Percentiles rank a stretch among this genome's conserved stretches.
Evolutionary conservation across 179 eudicot genomes (phyloP).

Genomic region (Actinidia arguta): DNA sequence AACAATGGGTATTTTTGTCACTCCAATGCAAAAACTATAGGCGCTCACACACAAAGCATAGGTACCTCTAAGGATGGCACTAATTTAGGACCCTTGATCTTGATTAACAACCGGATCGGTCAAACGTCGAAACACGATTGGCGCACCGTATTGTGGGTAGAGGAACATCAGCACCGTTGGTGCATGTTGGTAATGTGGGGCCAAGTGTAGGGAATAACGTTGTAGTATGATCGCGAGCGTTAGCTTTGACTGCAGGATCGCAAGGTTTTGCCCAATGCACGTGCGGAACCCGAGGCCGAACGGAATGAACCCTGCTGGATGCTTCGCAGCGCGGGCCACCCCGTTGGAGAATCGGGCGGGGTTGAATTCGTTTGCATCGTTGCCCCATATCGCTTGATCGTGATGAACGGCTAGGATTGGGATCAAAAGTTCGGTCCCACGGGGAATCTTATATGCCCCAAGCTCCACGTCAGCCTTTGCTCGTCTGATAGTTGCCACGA

Average conservation of each 20-base stretch:
- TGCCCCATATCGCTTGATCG: conserved; percentile 75
- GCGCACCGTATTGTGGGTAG: conserved; percentile 85
- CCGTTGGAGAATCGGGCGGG: conserved; percentile 75
- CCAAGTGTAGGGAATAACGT: conserved; percentile 60
- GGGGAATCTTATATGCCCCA: conserved; percentile 64
- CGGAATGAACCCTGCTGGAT: conserved; percentile 75
- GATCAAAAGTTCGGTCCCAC: conserved; percentile 78
- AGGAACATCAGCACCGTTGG: conserved; percentile 87
- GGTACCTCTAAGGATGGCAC: not conserved
- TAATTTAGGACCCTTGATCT: conserved; percentile 13
- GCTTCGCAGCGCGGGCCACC: conserved; percentile 83
- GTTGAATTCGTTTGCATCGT: conserved; percentile 69
- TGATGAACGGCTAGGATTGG: conserved; percentile 89
- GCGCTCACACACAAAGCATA: conserved; percentile 23
- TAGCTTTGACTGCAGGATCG: conserved; percentile 71
- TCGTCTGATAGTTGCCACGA: conserved; percentile 74
- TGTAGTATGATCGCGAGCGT: conserved; percentile 62
- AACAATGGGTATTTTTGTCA: conserved; percentile 17
- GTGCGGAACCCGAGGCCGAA: conserved; percentile 82
- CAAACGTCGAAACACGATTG: conserved; percentile 52
- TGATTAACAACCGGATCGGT: not conserved
- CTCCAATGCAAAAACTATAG: conserved; percentile 16
- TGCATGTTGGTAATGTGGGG: conserved; percentile 80
- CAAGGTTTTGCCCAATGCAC: conserved; percentile 82
- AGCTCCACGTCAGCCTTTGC: conserved; percentile 79